A percentile compares a stretch with the other conserved stretches of the same genome.
phyloP scores from a whole-genome alignment of 345 rosid species.

The Nasturtium officinale region DNA sequence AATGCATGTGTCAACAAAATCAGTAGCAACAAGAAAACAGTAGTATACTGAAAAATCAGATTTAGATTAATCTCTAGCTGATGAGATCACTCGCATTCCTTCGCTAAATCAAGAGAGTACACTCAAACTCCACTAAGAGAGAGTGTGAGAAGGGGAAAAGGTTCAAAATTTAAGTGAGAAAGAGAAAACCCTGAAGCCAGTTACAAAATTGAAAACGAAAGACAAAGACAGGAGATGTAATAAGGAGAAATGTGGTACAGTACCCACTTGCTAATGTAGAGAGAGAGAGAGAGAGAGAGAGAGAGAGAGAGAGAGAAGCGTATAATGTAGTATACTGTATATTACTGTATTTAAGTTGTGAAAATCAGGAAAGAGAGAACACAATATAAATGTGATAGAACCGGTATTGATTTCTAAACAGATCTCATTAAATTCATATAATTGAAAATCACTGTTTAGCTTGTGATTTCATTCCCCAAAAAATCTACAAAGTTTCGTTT shows the following conservation, averaged over 20 bases:
- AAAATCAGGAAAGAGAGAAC: constrained; percentile 14
- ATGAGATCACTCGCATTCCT: constrained; percentile 14
- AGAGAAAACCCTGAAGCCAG: constrained; percentile 13
- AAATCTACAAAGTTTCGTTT: neutral
- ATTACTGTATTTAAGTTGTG: constrained; percentile 19
- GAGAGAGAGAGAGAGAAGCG: constrained; percentile 7
- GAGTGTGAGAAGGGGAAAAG: constrained; percentile 11
- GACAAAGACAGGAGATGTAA: constrained; percentile 26
- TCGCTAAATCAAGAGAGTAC: constrained; percentile 15
- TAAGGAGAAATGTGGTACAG: constrained; percentile 6
- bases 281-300: neutral
- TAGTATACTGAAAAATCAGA: neutral
- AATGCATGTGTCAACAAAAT: constrained; percentile 20
- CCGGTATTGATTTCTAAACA: constrained; percentile 15
- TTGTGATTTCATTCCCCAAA: constrained; percentile 25
- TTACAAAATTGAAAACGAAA: constrained; percentile 6
- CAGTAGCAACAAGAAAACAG: neutral
- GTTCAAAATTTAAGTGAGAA: constrained; percentile 10
- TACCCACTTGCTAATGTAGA: constrained; percentile 29
- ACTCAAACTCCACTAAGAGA: constrained; percentile 40
- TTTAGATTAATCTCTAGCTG: constrained; percentile 5
- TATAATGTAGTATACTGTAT: neutral
- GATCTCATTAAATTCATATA: constrained; percentile 35
- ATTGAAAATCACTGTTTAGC: neutral
- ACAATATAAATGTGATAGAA: constrained; percentile 35